Evolutionary conservation across 148 eudicot genomes (phyloP), one percentile per base, ranked within the genome.

Genomic region (Selenicereus undatus): DNA sequence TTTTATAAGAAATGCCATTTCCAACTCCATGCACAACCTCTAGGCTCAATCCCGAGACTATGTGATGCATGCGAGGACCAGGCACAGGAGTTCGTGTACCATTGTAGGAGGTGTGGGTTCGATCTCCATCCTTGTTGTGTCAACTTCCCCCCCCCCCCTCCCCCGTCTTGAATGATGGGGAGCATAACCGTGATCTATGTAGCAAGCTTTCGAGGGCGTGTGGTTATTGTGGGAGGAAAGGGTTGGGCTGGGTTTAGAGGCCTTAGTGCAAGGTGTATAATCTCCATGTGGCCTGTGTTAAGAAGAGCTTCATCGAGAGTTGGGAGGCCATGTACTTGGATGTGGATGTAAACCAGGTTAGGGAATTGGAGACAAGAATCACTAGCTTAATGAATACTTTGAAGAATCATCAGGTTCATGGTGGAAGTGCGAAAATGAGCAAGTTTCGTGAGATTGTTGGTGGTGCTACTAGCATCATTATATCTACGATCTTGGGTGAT

Each of bases 71-170:
- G 87, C 70, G 78, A 78, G 65, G 76, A 80, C 8, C 76, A 78
- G 43, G 84, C 80, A n/a, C 60, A 75, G 39, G 90, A 87, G 62
- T 86, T 86, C 11, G 82, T 85, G 54, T 89, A 86, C 85, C 83
- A 88, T 82, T 86, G 83, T 81, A 83, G 76, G 56, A 77, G 62
- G 30, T 86, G 87, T 72, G 84, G 80, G 1, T 88, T 84, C 5
- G 87, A 84, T 81, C 84, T 83, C 27, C 87, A 85, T 35, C 87
- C 88, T 29, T 83, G 88, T 32, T 85, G 90, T 52, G 85, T 82
- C 2, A 81, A 81, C 18, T 80, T 84, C 26, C 87, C 82, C 7
- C n/a, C n/a, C n/a, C n/a, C n/a, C n/a, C n/a, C n/a, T n/a, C n/a
- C n/a, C 80, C 68, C 10, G 79, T 75, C 42, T 36, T 86, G 72